Conservation (phyloP, 192 early-diverging fungal genomes). For the Oehlia diaphana region DNA sequence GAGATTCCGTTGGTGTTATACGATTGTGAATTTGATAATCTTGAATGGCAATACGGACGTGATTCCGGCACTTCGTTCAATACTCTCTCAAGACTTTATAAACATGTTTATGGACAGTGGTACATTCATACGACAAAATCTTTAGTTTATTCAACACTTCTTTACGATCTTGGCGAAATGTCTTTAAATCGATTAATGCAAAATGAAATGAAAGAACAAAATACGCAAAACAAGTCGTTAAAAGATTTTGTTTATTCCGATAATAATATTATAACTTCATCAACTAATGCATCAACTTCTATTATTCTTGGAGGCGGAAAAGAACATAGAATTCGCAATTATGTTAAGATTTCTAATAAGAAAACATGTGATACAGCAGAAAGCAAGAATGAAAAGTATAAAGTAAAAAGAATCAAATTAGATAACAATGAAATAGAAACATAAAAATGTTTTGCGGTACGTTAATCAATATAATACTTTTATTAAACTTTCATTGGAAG, state of each 20-base stretch:
- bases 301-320: slow-evolving; percentile 22
- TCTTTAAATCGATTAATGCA: slow-evolving; percentile 19
- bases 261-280: neutral
- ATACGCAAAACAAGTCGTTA: neutral
- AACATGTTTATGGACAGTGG: slow-evolving; percentile 52
- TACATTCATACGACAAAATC: slow-evolving; percentile 50
- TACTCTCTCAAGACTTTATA: slow-evolving; percentile 40
- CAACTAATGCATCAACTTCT: neutral
- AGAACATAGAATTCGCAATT: slow-evolving; percentile 10
- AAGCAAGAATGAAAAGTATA: slow-evolving; percentile 17
- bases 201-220: neutral
- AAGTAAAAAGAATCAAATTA: slow-evolving; percentile 22
- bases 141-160: slow-evolving; percentile 46
- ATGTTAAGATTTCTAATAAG: slow-evolving; percentile 7
- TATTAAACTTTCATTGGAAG: too few species aligned
- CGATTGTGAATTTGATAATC: slow-evolving; percentile 75
- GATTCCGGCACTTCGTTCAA: slow-evolving; percentile 34
- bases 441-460: neutral
- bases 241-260: neutral
- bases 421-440: neutral
- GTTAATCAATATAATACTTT: too few species aligned
- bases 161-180: slow-evolving; percentile 36
- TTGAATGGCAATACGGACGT: slow-evolving; percentile 62
- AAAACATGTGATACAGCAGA: slow-evolving; percentile 2
- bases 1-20: slow-evolving; percentile 88